Base-by-base conservation (phyloP, 495 filamentous ascomycete species). In the Penicillium coffeae region DNA sequence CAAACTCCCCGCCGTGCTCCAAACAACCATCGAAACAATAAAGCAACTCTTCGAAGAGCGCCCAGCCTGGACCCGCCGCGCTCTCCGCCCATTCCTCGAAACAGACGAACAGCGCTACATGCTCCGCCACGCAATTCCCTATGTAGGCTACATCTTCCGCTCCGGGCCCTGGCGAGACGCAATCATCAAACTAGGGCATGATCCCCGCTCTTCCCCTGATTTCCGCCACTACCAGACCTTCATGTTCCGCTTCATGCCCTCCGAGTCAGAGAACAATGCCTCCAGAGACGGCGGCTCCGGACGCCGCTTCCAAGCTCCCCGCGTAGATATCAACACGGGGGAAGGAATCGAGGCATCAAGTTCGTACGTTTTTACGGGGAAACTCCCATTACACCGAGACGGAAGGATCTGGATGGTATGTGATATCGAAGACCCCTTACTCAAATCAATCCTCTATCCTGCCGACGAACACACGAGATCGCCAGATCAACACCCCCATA, bases 351-450 rank as follows among this genome's bases (percentile, higher is more conserved):
- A 50, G 12, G 22, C 58, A 8, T 49, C 45, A 3, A 50, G 37
- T 16, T 50, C 51, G 45, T 93, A 96, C 67, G 63, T 92, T 14
- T 98, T 96, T 65, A 86, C 92, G 38, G 92, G 93, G 32, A 64
- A 79, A 35, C 69, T 61, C 3, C 73, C 71, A 0, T 71, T 90
- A 21, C 76, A 77, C 8, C 69, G 73, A 4, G 89, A 93, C 58
- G 90, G 90, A 1, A 87, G 90, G 38, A 82, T 90, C 48, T 98
- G 89, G 85, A 93, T 96, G 73, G 76, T 91, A 22, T 94, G 91
- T 69, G 93, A 98, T 63, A 85, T 98, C 47, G 82, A 79, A 0
- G 91, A 96, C 91, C 15, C 54, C 48, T 61, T 52, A 48, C 52
- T 67, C 2, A 16, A 19, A 21, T 21, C 37, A 0, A 38, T 68